These are phyloP conservation scores for Leishmania aethiopica DNA, from an alignment of 208 protist species.

Conservation along the genomic window DNA sequence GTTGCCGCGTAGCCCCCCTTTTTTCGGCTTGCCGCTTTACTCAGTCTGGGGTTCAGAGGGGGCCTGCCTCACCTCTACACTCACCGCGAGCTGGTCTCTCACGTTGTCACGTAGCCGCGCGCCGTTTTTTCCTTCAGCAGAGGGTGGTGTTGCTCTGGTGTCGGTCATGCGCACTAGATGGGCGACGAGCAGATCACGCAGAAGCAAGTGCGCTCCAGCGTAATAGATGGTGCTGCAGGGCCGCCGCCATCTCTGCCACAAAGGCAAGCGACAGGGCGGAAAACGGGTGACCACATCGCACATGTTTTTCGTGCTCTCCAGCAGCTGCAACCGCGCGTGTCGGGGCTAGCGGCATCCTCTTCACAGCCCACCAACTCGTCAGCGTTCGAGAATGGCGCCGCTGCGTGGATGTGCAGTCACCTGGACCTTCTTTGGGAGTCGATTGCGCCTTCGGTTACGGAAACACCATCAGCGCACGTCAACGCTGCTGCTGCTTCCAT, in stretches of 20 bases:
- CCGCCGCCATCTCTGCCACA: neutral
- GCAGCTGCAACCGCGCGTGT: slow-evolving; percentile 3
- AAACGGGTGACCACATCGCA: slow-evolving; percentile 1
- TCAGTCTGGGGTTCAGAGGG: neutral
- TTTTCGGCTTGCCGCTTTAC: neutral
- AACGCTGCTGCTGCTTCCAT: neutral
- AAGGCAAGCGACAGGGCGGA: neutral
- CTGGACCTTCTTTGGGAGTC: slow-evolving; percentile 28
- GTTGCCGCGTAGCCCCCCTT: neutral
- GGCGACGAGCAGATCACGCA: neutral
- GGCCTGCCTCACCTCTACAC: neutral
- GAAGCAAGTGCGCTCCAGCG: neutral
- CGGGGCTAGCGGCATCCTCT: neutral
- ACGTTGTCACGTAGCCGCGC: neutral
- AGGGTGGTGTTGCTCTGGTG: neutral
- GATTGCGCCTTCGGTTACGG: neutral
- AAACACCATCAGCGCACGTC: neutral
- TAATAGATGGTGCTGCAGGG: neutral
- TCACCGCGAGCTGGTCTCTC: neutral
- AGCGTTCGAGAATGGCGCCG: slow-evolving; percentile 13
- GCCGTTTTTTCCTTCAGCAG: neutral
- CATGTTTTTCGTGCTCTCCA: slow-evolving; percentile 7
- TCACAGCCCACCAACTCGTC: neutral
- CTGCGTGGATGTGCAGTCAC: slow-evolving; percentile 30
- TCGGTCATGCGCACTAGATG: slow-evolving; percentile 7